phyloP scores from a whole-genome alignment of 2,329 filamentous ascomycete genomes.

The Tolypocladium ophioglossoides region DNA sequence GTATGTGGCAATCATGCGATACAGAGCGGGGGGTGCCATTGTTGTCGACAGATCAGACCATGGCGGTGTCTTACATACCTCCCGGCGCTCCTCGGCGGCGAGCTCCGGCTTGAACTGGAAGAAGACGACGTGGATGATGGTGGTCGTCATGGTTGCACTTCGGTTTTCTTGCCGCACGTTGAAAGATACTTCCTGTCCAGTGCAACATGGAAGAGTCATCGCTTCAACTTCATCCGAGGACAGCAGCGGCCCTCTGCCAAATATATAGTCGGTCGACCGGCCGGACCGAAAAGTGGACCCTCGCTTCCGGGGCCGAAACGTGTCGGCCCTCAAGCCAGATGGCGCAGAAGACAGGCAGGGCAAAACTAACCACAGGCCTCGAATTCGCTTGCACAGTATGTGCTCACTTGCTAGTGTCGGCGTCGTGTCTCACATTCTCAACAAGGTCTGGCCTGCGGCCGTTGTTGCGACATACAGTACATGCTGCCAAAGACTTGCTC shows the following conservation, averaged over 20 bases:
- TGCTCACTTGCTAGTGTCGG: not conserved
- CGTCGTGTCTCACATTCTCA: not conserved
- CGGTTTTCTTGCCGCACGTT: not conserved
- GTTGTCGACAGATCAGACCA: too few species aligned
- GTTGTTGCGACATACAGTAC: not conserved
- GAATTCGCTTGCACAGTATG: not conserved
- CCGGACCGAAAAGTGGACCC: not conserved
- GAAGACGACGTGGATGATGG: slow-evolving; percentile 10
- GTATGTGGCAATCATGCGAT: not conserved
- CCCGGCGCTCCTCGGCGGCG: slow-evolving; percentile 2
- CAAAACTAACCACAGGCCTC: not conserved
- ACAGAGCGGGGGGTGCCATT: too few species aligned
- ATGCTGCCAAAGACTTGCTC: too few species aligned
- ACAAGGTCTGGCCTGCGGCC: not conserved
- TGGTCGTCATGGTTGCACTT: not conserved
- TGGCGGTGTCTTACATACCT: slow-evolving; percentile 1
- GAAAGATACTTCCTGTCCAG: too few species aligned
- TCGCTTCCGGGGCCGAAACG: not conserved
- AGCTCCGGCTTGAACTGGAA: slow-evolving; percentile 10
- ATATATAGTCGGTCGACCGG: not conserved
- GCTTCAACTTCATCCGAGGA: not conserved
- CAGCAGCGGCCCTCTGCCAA: not conserved
- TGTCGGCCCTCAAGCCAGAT: not conserved
- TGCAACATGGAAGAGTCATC: too few species aligned
- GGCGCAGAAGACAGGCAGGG: not conserved